Evolutionary conservation across 1,139 yeast genomes (phyloP).

Genomic region (Fermentozyma sake): DNA sequence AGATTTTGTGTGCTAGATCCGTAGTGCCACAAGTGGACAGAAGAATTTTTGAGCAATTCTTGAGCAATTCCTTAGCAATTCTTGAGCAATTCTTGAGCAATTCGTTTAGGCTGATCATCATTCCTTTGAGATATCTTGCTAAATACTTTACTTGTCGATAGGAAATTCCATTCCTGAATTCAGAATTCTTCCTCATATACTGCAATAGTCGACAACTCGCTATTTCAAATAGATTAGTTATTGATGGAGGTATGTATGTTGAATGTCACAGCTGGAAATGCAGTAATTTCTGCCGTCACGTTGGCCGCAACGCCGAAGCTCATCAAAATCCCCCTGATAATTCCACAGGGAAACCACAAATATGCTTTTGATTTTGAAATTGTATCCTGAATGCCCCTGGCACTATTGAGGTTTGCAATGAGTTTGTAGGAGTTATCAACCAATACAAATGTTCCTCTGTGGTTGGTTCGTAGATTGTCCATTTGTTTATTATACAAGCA

Average conservation of each 20-base stretch:
- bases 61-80: no score
- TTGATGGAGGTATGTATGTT: constrained; percentile 59
- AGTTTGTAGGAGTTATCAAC: constrained; percentile 62
- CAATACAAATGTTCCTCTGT: constrained; percentile 77
- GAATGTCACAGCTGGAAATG: constrained; percentile 66
- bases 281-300: constrained; percentile 64
- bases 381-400: constrained; percentile 45
- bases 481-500: constrained; percentile 77
- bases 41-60: no score
- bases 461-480: constrained; percentile 89
- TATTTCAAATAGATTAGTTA: no score
- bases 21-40: no score
- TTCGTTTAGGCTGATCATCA: no score
- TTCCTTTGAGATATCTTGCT: no score
- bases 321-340: constrained; percentile 73
- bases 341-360: constrained; percentile 78
- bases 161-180: not conserved
- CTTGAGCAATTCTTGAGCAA: no score
- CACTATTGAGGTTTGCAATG: constrained; percentile 53
- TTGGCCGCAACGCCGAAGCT: constrained; percentile 66
- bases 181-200: not conserved
- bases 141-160: no score
- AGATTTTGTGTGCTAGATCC: no score
- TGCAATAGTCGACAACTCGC: no score
- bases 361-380: constrained; percentile 47